These are phyloP conservation scores for Phallus indusiatus DNA, from an alignment of 768 basidiomycete genomes.

Conservation along the genomic window DNA sequence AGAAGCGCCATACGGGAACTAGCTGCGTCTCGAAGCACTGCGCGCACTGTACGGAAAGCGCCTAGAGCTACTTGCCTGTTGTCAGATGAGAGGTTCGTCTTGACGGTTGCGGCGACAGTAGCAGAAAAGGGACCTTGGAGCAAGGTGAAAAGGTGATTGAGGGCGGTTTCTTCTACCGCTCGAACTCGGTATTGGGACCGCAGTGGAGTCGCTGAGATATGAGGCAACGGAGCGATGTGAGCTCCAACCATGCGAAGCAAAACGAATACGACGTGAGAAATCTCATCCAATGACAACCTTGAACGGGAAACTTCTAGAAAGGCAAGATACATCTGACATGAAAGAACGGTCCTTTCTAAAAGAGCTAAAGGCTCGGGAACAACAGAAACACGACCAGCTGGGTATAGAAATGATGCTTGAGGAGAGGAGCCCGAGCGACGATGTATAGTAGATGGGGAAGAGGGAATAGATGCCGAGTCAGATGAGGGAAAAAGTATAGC, in stretches of 20 bases:
- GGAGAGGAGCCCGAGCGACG: slow-evolving; percentile 54
- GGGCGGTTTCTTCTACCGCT: slow-evolving; percentile 22
- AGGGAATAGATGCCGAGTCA: not conserved
- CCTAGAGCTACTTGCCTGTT: slow-evolving; percentile 5
- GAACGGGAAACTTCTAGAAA: slow-evolving; percentile 56
- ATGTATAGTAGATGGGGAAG: slow-evolving; percentile 33
- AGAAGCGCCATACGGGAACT: slow-evolving; percentile 1
- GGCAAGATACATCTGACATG: slow-evolving; percentile 51
- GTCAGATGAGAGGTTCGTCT: not conserved
- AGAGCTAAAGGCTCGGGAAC: not conserved
- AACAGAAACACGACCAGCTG: slow-evolving; percentile 19
- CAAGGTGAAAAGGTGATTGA: slow-evolving; percentile 64
- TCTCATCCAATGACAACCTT: slow-evolving; percentile 43
- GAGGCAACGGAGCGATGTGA: slow-evolving; percentile 57
- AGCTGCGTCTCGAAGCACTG: slow-evolving; percentile 6
- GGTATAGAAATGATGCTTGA: slow-evolving; percentile 28
- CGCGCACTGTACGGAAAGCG: slow-evolving; percentile 7
- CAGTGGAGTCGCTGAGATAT: slow-evolving; percentile 41
- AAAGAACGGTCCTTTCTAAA: slow-evolving; percentile 23
- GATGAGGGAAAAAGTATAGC: slow-evolving; percentile 14
- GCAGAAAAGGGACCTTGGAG: slow-evolving; percentile 23
- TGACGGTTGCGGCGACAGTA: not conserved
- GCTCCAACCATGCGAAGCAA: slow-evolving; percentile 65
- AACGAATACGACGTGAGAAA: slow-evolving; percentile 52
- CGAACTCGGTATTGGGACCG: slow-evolving; percentile 18